phyloP scores from a whole-genome alignment of 768 basidiomycete genomes.

The Termitomyces sp. region DNA sequence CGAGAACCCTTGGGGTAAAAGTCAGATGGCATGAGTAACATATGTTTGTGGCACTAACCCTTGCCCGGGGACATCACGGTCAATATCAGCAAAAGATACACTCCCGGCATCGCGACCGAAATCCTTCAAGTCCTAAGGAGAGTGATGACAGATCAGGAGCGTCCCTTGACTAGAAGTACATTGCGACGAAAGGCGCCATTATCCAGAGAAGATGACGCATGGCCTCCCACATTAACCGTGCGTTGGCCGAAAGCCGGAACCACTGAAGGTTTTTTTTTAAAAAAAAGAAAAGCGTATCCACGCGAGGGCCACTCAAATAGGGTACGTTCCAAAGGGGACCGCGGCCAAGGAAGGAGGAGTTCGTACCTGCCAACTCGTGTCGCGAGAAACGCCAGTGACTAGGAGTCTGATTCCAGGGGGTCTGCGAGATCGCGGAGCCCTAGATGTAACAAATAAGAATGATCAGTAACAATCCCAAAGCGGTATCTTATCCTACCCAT shows the following conservation, averaged over 20 bases:
- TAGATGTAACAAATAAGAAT: conserved; percentile 17
- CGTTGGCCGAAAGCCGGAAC: conserved; percentile 14
- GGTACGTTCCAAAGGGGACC: conserved; percentile 15
- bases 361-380: conserved; percentile 99
- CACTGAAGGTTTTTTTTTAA: conserved; percentile 5
- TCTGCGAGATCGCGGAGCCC: conserved; percentile 62
- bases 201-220: conserved; percentile 13
- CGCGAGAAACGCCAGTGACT: conserved; percentile 86
- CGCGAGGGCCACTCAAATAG: conserved; percentile 17
- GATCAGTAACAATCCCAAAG: conserved; percentile 3
- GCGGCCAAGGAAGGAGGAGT: conserved; percentile 23
- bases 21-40: background rate
- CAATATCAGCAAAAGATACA: conserved; percentile 93
- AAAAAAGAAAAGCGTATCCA: conserved; percentile 13
- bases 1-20: conserved; percentile 61
- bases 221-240: conserved; percentile 9
- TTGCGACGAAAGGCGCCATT: conserved; percentile 17
- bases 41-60: conserved; percentile 52
- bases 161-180: conserved; percentile 27
- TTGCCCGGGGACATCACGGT: conserved; percentile 78
- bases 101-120: conserved; percentile 92
- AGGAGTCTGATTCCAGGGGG: conserved; percentile 80
- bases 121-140: conserved; percentile 90
- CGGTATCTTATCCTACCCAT: conserved; percentile 42
- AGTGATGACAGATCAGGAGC: conserved; percentile 40